phyloP scores from a whole-genome alignment of 2,329 filamentous ascomycete species.

The Akanthomyces muscarius region DNA sequence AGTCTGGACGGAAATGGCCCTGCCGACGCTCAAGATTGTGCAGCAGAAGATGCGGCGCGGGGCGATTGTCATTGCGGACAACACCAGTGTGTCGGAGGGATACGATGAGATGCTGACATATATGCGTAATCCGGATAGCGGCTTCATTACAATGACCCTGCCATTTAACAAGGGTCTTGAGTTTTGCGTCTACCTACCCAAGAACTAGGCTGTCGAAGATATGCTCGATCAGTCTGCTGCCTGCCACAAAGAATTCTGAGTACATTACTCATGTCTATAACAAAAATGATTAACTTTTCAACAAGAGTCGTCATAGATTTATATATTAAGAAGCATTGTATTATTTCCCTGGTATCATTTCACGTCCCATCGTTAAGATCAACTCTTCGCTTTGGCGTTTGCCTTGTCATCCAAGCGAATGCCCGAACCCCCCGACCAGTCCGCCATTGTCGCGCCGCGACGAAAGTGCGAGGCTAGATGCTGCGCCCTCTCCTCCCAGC shows the following conservation, averaged over 20 bases:
- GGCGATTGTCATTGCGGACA: slow-evolving; percentile 44
- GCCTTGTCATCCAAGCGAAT: slow-evolving; percentile 9
- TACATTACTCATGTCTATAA: background rate
- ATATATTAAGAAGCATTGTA: background rate
- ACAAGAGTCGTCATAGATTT: background rate
- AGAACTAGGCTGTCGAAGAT: background rate
- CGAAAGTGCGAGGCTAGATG: slow-evolving; percentile 30
- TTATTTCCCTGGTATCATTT: background rate
- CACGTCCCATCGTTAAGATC: background rate
- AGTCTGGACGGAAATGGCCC: slow-evolving; percentile 50
- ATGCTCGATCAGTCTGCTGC: too few species aligned
- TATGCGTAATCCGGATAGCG: slow-evolving; percentile 38
- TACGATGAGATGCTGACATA: slow-evolving; percentile 44
- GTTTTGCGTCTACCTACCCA: slow-evolving; percentile 22
- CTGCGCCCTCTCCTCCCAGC: slow-evolving; percentile 28
- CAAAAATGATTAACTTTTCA: background rate
- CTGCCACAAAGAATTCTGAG: background rate
- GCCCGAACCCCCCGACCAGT: slow-evolving; percentile 14
- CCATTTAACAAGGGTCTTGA: slow-evolving; percentile 22
- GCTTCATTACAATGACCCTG: slow-evolving; percentile 37
- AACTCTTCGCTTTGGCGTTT: background rate
- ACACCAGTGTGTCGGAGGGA: slow-evolving; percentile 34
- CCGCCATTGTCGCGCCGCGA: slow-evolving; percentile 27
- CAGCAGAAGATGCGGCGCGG: slow-evolving; percentile 40
- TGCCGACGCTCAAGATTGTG: slow-evolving; percentile 45